Conservation (phyloP, 306 rosid species). For the Fragaria ananassa region DNA sequence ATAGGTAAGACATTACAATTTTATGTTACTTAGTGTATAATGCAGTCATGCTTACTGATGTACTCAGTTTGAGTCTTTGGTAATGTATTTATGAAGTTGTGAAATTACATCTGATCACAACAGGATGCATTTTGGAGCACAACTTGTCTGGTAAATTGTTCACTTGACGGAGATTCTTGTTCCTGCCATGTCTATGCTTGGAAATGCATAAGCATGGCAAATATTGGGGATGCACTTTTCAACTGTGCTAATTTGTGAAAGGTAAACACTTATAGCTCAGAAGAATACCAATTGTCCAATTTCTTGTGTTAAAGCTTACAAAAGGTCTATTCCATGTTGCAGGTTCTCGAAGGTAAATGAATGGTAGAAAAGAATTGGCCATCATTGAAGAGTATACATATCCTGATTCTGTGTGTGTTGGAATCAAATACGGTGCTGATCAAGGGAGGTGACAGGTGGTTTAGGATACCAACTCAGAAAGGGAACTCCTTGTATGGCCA, state of each 20-base stretch:
- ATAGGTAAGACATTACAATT: not conserved
- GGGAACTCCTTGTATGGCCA: constrained; percentile 39
- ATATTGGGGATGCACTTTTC: not conserved
- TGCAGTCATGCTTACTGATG: not conserved
- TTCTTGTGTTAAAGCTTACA: not conserved
- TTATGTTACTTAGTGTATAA: not conserved
- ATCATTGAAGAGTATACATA: not conserved
- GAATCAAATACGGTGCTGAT: not conserved
- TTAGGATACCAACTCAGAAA: constrained; percentile 23
- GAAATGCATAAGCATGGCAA: not conserved
- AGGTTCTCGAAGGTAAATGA: not conserved
- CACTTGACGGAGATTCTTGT: not conserved
- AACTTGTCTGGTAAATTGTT: not conserved
- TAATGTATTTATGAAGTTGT: not conserved
- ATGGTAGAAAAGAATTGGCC: not conserved
- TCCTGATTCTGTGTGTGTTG: not conserved
- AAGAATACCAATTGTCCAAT: not conserved
- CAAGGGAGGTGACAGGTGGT: not conserved
- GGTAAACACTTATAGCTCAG: not conserved
- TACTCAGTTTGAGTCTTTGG: not conserved
- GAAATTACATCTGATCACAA: not conserved
- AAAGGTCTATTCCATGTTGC: not conserved
- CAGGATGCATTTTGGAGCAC: not conserved
- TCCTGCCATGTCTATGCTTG: not conserved
- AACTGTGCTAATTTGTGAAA: not conserved